Evolutionary conservation across 495 filamentous ascomycete species (phyloP).

Genomic region (Penicillium lagena): DNA sequence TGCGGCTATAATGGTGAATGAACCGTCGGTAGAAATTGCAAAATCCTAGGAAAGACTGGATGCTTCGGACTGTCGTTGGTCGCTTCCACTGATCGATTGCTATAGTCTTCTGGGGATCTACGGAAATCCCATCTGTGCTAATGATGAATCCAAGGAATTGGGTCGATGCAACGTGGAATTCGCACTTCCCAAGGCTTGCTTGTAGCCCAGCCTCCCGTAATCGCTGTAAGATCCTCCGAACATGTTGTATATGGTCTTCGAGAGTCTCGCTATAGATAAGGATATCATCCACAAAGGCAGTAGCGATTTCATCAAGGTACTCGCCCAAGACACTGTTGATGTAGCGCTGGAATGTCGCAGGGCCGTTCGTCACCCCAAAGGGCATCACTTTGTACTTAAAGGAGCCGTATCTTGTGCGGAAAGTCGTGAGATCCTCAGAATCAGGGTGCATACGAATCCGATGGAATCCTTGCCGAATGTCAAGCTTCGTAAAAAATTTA

Average conservation of each 20-base stretch:
- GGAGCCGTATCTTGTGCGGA: not conserved
- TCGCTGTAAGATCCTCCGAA: too few species aligned
- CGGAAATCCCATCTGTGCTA: constrained; percentile 8
- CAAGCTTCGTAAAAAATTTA: constrained; percentile 39
- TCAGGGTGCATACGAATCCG: constrained; percentile 15
- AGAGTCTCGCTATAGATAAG: not conserved
- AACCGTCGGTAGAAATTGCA: constrained; percentile 25
- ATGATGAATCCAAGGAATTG: constrained; percentile 1
- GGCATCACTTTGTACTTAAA: constrained; percentile 5
- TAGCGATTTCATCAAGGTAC: constrained; percentile 1
- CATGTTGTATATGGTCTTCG: too few species aligned
- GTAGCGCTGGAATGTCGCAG: constrained; percentile 1
- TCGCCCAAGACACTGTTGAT: not conserved
- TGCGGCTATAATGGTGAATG: constrained; percentile 16
- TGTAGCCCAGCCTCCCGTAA: too few species aligned
- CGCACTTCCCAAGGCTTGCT: constrained; percentile 15
- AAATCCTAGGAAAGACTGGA: constrained; percentile 22
- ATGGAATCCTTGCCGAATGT: constrained; percentile 36
- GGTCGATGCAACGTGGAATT: constrained; percentile 14
- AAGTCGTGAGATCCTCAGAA: not conserved
- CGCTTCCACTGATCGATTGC: constrained; percentile 11
- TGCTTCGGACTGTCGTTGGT: not conserved
- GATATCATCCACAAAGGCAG: constrained; percentile 1
- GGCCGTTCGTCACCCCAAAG: constrained; percentile 1
- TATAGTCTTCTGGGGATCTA: constrained; percentile 13